phyloP scores from a whole-genome alignment of 2,329 filamentous ascomycete genomes.

The Spiromastix sp. region DNA sequence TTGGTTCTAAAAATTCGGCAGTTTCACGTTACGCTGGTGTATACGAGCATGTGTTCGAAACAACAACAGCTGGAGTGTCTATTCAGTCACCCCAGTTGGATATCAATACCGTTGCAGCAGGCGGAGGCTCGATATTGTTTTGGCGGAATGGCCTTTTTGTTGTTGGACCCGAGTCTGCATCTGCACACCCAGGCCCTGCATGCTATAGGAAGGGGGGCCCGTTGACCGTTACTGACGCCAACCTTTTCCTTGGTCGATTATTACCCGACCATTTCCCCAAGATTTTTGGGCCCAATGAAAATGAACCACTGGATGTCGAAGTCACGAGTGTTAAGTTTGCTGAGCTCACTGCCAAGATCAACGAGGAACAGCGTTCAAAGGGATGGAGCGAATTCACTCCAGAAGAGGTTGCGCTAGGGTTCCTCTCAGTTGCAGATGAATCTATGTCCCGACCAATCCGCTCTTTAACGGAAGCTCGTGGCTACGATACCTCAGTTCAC shows the following conservation, averaged over 20 bases:
- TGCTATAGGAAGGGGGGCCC: conserved; percentile 90
- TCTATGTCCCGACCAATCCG: conserved; percentile 60
- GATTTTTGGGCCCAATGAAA: conserved; percentile 84
- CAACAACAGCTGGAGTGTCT: conserved; percentile 85
- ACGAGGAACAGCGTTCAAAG: conserved; percentile 46
- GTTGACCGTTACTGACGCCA: conserved; percentile 84
- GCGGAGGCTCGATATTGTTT: conserved; percentile 60
- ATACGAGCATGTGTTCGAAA: conserved; percentile 91
- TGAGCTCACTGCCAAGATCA: conserved; percentile 67
- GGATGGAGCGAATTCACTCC: conserved; percentile 54
- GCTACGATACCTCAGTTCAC: conserved; percentile 82
- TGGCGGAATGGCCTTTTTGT: conserved; percentile 86
- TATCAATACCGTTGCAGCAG: conserved; percentile 90
- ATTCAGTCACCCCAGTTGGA: conserved; percentile 88
- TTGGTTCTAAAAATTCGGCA: background rate
- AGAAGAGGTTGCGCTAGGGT: conserved; percentile 47
- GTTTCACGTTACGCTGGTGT: conserved; percentile 79
- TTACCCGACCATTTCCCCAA: conserved; percentile 91
- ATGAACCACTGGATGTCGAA: conserved; percentile 67
- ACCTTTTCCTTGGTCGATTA: conserved; percentile 74
- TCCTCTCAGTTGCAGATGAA: conserved; percentile 33
- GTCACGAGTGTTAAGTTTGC: conserved; percentile 67
- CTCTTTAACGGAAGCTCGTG: conserved; percentile 83
- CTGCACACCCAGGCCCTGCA: conserved; percentile 81
- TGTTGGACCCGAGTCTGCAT: conserved; percentile 83